phyloP scores from a whole-genome alignment of 2,329 filamentous ascomycete species.

The Botryotinia calthae region DNA sequence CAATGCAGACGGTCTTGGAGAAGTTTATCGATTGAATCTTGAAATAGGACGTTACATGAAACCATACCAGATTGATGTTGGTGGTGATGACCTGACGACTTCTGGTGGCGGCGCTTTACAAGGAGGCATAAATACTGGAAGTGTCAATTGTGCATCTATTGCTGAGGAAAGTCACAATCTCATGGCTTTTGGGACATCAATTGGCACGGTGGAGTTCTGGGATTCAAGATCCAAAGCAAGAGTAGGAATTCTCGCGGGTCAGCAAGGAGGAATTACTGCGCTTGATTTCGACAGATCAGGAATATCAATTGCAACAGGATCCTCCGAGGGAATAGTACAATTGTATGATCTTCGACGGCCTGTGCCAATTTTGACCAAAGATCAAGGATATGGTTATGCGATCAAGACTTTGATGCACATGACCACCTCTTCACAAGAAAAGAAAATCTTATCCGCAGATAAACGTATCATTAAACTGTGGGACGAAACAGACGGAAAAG shows the following conservation, averaged over 20 bases:
- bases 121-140: constrained; percentile 79
- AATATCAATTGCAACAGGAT: constrained; percentile 79
- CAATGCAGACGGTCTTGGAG: constrained; percentile 79
- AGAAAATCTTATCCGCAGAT: constrained; percentile 88
- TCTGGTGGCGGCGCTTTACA: constrained; percentile 73
- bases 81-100: constrained; percentile 70
- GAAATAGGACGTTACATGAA: constrained; percentile 93
- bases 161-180: constrained; percentile 89
- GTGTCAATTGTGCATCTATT: constrained; percentile 82
- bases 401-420: constrained; percentile 79
- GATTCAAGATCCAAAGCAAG: constrained; percentile 81
- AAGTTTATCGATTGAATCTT: constrained; percentile 89
- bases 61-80: constrained; percentile 87
- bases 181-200: constrained; percentile 86
- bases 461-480: constrained; percentile 97
- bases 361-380: constrained; percentile 80
- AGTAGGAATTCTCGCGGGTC: constrained; percentile 70
- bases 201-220: constrained; percentile 98
- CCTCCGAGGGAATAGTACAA: constrained; percentile 83
- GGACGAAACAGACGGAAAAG: constrained; percentile 76
- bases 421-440: constrained; percentile 70
- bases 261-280: constrained; percentile 76
- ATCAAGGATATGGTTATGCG: constrained; percentile 92
- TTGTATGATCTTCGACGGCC: constrained; percentile 91
- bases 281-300: constrained; percentile 83